Conservation (phyloP, 805 yeast genomes). For the Ascoidea rubescens region DNA sequence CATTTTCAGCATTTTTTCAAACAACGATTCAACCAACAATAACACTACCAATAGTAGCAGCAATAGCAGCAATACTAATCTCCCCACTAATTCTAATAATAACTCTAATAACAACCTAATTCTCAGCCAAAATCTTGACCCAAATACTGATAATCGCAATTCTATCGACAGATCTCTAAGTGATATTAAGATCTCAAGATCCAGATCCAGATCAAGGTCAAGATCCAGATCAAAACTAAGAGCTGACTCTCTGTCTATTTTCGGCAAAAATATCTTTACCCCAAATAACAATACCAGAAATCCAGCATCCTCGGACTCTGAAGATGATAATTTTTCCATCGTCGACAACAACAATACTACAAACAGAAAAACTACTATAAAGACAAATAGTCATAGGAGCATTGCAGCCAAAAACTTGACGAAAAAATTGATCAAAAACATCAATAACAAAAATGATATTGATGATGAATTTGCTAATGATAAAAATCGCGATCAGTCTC, state of each 20-base stretch:
- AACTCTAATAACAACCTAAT: too few species aligned
- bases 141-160: too few species aligned
- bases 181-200: not conserved
- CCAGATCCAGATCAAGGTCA: not conserved
- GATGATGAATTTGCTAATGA: not conserved
- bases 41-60: not conserved
- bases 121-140: too few species aligned
- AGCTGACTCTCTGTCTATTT: not conserved
- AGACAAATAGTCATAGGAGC: not conserved
- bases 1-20: not conserved
- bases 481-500: too few species aligned
- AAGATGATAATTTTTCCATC: not conserved
- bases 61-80: too few species aligned
- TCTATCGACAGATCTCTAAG: not conserved
- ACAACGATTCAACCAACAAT: too few species aligned
- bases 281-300: not conserved
- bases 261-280: too few species aligned
- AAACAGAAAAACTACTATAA: not conserved
- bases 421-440: not conserved
- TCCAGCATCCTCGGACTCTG: not conserved
- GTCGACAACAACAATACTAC: not conserved
- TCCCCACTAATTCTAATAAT: too few species aligned
- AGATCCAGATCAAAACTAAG: not conserved
- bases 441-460: not conserved
- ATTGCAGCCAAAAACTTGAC: not conserved